These are phyloP conservation scores for Moesziomyces sp. DNA, from an alignment of 1,284 basidiomycete species.

Conservation along the genomic window DNA sequence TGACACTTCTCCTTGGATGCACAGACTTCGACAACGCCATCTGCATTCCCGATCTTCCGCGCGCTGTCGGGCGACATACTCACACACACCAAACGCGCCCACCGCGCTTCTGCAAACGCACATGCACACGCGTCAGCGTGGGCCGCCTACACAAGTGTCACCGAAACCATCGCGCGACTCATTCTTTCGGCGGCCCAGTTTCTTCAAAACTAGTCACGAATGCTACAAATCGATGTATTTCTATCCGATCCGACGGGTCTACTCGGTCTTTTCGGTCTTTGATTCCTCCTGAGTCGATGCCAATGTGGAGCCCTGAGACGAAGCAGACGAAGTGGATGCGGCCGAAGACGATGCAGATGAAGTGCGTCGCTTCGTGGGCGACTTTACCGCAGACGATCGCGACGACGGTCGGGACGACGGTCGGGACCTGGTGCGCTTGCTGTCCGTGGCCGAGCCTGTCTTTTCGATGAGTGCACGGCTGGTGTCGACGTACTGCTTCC, in stretches of 20 bases:
- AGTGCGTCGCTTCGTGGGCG: conserved; percentile 6
- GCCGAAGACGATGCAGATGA: background rate
- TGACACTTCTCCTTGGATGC: background rate
- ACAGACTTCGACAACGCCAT: conserved; percentile 21
- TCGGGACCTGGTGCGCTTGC: conserved; percentile 3
- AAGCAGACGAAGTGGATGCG: conserved; percentile 10
- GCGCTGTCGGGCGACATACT: conserved; percentile 25
- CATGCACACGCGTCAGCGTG: conserved; percentile 2
- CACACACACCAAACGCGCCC: conserved; percentile 12
- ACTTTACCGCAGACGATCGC: conserved; percentile 1
- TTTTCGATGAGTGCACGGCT: conserved; percentile 20
- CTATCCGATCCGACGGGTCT: background rate
- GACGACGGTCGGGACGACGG: background rate
- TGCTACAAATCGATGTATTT: background rate
- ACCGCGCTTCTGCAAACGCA: background rate
- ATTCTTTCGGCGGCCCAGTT: conserved; percentile 32
- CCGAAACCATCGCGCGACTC: conserved; percentile 23
- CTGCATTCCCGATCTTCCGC: conserved; percentile 25
- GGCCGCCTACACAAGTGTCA: conserved; percentile 28
- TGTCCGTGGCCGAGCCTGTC: conserved; percentile 16
- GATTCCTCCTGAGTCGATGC: background rate
- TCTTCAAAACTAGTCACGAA: conserved; percentile 10
- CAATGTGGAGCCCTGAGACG: background rate
- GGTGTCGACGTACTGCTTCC: conserved; percentile 41
- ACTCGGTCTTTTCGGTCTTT: conserved; percentile 3